Base-by-base conservation (phyloP, 2,329 filamentous ascomycete genomes). In the Pseudogymnoascus sp. region DNA sequence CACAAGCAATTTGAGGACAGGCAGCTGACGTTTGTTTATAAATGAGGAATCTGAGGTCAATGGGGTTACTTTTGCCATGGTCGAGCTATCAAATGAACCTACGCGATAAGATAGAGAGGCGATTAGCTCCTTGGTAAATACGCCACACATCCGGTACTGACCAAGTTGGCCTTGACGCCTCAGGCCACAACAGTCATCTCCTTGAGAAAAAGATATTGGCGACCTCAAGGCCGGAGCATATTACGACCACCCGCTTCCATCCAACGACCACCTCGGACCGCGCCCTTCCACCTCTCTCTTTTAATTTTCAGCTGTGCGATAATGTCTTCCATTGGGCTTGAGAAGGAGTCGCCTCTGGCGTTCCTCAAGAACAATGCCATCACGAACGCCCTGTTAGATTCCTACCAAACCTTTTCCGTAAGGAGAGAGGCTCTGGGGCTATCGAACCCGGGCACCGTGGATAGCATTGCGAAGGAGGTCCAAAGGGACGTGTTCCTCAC, bases 401-500 rank as follows among this genome's bases (percentile, higher is more conserved):
- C 86, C 76, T 89, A 94, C 78, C 84, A 82, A 71, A 84, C 87
- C 61, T 95, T 97, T 75, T 88, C 88, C 66, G 90, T 94, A 71
- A 86, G 90, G 78, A 89, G 94, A 81, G 89, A 87, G 70, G 89
- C 90, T 77, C 84, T 99, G 67, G 93, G 92, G 66, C 82, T 99
- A 69, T 83, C 88, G 69, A 97, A 97, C 78, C 94, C 94, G 41
- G 94, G 94, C 71, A 92, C 90, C 60, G 87, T 97, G 69, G 94
- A 99, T 78, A 87, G 87, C 73, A 87, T 96, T 75, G 85, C 89
- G 69, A 88, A 89, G 75, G 94, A 99, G 81, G 92, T 97, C 66
- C 89, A 95, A 80, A 92, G 92, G 78, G 92, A 97, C 84, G 92
- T 97, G 70, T 88, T 97, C 75, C 86, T 97, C 72, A 94, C 89